Evolutionary conservation across 2,329 filamentous ascomycete species (phyloP).

Genomic region (Fusarium sambucinum): DNA sequence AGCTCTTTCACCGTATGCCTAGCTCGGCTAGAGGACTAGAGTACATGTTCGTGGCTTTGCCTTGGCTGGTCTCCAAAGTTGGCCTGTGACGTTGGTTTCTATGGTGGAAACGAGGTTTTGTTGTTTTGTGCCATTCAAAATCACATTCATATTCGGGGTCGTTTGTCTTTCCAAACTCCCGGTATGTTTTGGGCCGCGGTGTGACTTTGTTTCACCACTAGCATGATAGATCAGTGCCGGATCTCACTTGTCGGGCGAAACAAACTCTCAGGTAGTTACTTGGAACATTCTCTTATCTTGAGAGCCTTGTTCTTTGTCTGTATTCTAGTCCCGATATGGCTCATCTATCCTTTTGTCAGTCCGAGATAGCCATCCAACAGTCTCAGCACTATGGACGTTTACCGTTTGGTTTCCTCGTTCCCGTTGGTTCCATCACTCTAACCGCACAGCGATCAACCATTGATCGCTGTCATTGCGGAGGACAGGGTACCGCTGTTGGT

Average conservation of each 20-base stretch:
- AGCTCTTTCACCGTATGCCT: constrained; percentile 10
- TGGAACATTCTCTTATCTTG: not conserved
- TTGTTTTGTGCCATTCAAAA: constrained; percentile 30
- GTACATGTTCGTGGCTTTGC: constrained; percentile 9
- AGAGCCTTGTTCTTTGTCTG: constrained; percentile 1
- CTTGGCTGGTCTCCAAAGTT: constrained; percentile 22
- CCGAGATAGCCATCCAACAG: constrained; percentile 24
- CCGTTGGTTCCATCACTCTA: constrained; percentile 36
- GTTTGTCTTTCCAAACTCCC: constrained; percentile 39
- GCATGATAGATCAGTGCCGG: not conserved
- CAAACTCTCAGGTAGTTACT: not conserved
- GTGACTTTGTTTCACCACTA: constrained; percentile 20
- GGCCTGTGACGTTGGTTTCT: constrained; percentile 37
- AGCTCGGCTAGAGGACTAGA: not conserved
- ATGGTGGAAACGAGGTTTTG: constrained; percentile 16
- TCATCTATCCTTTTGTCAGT: constrained; percentile 8
- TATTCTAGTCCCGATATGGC: constrained; percentile 11
- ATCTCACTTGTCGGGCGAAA: constrained; percentile 8
- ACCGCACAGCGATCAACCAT: constrained; percentile 33
- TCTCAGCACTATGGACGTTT: constrained; percentile 17
- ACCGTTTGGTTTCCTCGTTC: constrained; percentile 26
- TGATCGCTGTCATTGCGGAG: constrained; percentile 37
- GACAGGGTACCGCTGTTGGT: constrained; percentile 37
- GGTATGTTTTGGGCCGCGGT: constrained; percentile 33
- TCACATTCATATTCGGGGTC: constrained; percentile 22